Conservation (phyloP, 2,329 filamentous ascomycete genomes). For the Nemania sp. region DNA sequence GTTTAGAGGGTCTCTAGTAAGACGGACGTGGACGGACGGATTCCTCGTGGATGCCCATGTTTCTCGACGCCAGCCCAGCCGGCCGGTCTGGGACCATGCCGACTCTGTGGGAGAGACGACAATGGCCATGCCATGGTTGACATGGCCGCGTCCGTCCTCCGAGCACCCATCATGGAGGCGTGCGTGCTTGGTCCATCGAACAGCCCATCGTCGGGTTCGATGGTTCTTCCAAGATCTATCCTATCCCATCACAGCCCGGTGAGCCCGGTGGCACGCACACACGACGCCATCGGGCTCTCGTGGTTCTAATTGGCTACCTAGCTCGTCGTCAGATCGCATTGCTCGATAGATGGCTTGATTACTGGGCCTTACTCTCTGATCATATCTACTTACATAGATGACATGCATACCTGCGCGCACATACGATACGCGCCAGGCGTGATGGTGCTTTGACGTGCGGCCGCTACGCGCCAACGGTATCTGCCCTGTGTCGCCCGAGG, state of each 20-base stretch:
- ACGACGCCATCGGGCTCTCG: not conserved
- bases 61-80: too few species aligned
- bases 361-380: not conserved
- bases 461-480: not conserved
- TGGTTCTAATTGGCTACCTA: constrained; percentile 1
- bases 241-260: not conserved
- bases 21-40: too few species aligned
- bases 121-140: not conserved
- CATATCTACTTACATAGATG: not conserved
- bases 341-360: not conserved
- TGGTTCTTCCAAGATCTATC: not conserved
- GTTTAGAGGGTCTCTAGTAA: too few species aligned
- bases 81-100: too few species aligned
- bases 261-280: too few species aligned
- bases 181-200: not conserved
- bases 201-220: not conserved
- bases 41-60: too few species aligned
- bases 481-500: constrained; percentile 10
- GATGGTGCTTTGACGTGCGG: constrained; percentile 3
- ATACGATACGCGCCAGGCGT: not conserved
- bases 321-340: not conserved
- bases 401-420: not conserved
- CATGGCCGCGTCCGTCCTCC: not conserved
- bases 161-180: not conserved
- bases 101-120: too few species aligned